phyloP scores from a whole-genome alignment of 768 basidiomycete species.

The Tremella fuciformis region DNA sequence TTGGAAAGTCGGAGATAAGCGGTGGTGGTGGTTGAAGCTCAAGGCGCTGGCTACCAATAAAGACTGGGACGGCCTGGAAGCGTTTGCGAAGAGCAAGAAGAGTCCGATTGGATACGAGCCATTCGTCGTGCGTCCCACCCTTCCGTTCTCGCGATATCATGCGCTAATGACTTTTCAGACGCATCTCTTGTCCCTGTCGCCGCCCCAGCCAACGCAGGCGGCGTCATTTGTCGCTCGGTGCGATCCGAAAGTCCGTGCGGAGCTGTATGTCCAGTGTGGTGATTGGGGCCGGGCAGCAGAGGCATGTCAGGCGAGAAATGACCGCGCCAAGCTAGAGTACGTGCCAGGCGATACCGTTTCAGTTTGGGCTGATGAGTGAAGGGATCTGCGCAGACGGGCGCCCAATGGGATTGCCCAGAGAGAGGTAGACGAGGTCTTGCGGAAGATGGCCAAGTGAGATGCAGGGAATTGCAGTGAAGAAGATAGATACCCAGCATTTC shows the following conservation, averaged over 20 bases:
- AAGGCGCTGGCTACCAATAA: constrained; percentile 71
- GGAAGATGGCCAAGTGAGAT: constrained; percentile 5
- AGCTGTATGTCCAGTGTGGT: constrained; percentile 83
- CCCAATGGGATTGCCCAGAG: constrained; percentile 77
- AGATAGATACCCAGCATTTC: too few species aligned
- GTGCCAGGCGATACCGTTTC: constrained; percentile 50
- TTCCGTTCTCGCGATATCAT: too few species aligned
- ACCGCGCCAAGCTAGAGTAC: constrained; percentile 79
- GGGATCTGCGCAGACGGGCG: constrained; percentile 67
- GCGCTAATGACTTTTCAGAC: constrained; percentile 24
- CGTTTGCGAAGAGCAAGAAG: constrained; percentile 79
- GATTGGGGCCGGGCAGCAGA: constrained; percentile 86
- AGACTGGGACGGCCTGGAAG: constrained; percentile 82
- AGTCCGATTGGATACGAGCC: constrained; percentile 92
- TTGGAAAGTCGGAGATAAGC: constrained; percentile 91
- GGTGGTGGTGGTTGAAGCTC: constrained; percentile 95
- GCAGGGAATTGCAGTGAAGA: not conserved
- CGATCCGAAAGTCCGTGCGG: constrained; percentile 74
- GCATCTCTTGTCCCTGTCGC: constrained; percentile 37
- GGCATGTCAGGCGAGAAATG: constrained; percentile 83
- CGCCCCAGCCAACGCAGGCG: constrained; percentile 66
- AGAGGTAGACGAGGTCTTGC: constrained; percentile 59
- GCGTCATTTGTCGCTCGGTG: constrained; percentile 74
- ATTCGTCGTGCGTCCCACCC: constrained; percentile 51
- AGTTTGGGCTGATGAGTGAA: constrained; percentile 44